phyloP scores from a whole-genome alignment of 495 filamentous ascomycete species.

The Talaromyces stipitatus region DNA sequence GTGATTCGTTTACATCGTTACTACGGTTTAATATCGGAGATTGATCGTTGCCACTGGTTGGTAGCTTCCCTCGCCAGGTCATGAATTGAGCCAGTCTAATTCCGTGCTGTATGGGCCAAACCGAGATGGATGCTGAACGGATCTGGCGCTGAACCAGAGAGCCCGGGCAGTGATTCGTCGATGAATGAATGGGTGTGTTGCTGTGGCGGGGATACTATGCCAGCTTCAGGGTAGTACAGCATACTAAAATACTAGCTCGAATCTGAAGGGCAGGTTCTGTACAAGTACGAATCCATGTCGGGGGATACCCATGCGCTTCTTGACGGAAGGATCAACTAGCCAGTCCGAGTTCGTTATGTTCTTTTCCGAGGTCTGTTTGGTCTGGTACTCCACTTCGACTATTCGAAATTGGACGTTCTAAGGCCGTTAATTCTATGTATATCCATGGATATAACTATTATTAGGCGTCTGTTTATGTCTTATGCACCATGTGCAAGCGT shows the following conservation, averaged over 20 bases:
- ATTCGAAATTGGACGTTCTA: not conserved
- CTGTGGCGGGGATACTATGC: not conserved
- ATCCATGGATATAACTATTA: not conserved
- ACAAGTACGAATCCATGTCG: not conserved
- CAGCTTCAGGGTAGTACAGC: not conserved
- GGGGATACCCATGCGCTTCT: not conserved
- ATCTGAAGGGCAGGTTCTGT: not conserved
- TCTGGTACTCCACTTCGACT: not conserved
- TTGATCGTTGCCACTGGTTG: not conserved
- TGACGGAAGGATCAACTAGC: not conserved
- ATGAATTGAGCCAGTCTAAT: not conserved
- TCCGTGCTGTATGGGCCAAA: not conserved
- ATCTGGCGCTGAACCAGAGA: not conserved
- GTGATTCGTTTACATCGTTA: not conserved
- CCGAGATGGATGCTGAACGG: not conserved
- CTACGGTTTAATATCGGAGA: conserved; percentile 3
- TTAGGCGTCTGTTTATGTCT: not conserved
- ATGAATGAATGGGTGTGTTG: not conserved
- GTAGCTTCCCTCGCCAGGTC: not conserved
- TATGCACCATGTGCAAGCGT: not conserved
- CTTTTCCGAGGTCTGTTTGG: not conserved
- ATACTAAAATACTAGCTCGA: not conserved
- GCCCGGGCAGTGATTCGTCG: not conserved
- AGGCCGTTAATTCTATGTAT: too few relatives aligned
- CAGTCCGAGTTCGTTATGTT: not conserved